These are phyloP conservation scores for Venturia nashicola DNA, from an alignment of 2,329 filamentous ascomycete species.

Conservation along the genomic window DNA sequence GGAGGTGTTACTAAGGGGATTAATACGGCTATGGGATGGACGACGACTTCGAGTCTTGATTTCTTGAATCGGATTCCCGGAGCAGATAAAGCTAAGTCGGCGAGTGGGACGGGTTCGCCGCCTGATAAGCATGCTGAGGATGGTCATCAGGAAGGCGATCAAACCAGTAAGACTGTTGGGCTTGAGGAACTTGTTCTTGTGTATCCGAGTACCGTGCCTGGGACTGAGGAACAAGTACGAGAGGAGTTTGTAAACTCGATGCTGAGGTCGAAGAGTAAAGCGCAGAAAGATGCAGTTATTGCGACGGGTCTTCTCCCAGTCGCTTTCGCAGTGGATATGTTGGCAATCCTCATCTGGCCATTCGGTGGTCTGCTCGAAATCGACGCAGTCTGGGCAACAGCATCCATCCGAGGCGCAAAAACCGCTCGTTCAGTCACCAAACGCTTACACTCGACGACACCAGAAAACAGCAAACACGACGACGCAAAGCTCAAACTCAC, in stretches of 20 bases:
- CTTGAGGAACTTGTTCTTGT: slow-evolving; percentile 30
- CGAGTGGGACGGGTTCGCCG: slow-evolving; percentile 5
- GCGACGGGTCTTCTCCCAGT: slow-evolving; percentile 31
- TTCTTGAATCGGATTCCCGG: slow-evolving; percentile 29
- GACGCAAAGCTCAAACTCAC: slow-evolving; percentile 20
- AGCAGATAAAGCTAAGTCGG: neutral
- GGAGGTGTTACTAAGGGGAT: slow-evolving; percentile 28
- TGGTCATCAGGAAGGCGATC: slow-evolving; percentile 18
- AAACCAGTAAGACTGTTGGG: slow-evolving; percentile 23
- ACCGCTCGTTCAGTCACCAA: slow-evolving; percentile 28
- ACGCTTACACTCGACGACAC: slow-evolving; percentile 18
- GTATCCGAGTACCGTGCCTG: slow-evolving; percentile 23
- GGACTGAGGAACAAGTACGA: slow-evolving; percentile 22
- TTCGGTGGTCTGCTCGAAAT: slow-evolving; percentile 26
- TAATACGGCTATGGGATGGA: slow-evolving; percentile 27
- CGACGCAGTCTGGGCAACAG: slow-evolving; percentile 24
- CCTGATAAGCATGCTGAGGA: slow-evolving; percentile 18
- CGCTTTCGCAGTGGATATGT: slow-evolving; percentile 21
- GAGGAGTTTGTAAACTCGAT: slow-evolving; percentile 30
- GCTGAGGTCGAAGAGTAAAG: slow-evolving; percentile 28
- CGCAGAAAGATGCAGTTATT: slow-evolving; percentile 29
- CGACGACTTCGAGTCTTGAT: slow-evolving; percentile 30
- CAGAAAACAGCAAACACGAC: slow-evolving; percentile 8
- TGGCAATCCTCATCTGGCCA: slow-evolving; percentile 24
- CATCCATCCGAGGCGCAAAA: slow-evolving; percentile 34